These are phyloP conservation scores for Hygrocybe punicea DNA, from an alignment of 768 basidiomycete genomes.

Conservation along the genomic window DNA sequence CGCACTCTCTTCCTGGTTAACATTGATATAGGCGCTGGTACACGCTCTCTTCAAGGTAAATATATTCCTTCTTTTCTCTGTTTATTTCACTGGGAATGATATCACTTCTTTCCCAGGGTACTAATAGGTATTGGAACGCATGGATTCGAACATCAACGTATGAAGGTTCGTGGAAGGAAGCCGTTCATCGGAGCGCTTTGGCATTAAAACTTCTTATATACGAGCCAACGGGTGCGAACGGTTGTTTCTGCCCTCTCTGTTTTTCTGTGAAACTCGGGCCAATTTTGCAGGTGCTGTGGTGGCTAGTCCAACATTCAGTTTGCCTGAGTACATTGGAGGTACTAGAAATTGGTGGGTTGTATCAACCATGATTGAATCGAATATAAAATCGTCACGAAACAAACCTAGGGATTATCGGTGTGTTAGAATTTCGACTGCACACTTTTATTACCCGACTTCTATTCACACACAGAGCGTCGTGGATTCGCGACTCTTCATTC, in stretches of 20 bases:
- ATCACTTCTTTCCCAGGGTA: slow-evolving; percentile 40
- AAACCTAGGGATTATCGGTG: slow-evolving; percentile 61
- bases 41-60: slow-evolving; percentile 54
- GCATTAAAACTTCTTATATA: slow-evolving; percentile 90
- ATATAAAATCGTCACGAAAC: not conserved
- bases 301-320: slow-evolving; percentile 91
- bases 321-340: slow-evolving; percentile 90
- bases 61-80: not conserved
- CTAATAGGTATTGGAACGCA: slow-evolving; percentile 78
- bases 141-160: slow-evolving; percentile 93
- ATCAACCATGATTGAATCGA: slow-evolving; percentile 1
- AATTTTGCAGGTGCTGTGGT: slow-evolving; percentile 69
- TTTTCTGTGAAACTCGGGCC: slow-evolving; percentile 6
- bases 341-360: slow-evolving; percentile 73
- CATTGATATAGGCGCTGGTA: slow-evolving; percentile 47
- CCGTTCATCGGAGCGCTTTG: slow-evolving; percentile 88
- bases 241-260: not conserved
- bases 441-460: not conserved
- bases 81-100: not conserved
- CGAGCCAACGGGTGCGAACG: slow-evolving; percentile 70
- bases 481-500: slow-evolving; percentile 97
- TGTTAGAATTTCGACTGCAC: slow-evolving; percentile 5
- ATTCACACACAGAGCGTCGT: slow-evolving; percentile 54
- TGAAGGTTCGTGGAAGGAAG: slow-evolving; percentile 92
- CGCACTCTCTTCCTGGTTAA: not conserved